Conservation (phyloP, 148 eudicot species). For the Amaranthus palmeri region DNA sequence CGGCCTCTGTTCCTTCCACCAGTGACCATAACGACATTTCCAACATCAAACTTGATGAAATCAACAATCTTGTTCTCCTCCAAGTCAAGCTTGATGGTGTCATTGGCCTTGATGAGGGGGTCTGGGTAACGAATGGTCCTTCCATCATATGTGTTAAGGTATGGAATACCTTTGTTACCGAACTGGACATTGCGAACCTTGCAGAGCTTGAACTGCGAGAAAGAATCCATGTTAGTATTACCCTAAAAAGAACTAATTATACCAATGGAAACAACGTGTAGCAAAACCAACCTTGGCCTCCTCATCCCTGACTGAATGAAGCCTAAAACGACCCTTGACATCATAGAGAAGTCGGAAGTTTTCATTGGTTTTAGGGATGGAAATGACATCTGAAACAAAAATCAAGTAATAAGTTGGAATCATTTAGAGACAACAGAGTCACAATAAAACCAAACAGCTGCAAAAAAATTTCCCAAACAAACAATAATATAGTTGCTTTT, state of each 20-base stretch:
- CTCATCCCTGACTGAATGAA: not conserved
- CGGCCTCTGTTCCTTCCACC: constrained; percentile 63
- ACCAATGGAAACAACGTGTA: too few relatives aligned
- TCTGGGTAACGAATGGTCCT: constrained; percentile 55
- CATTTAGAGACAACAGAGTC: too few relatives aligned
- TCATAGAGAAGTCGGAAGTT: not conserved
- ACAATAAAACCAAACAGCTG: too few relatives aligned
- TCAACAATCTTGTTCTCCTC: constrained; percentile 45
- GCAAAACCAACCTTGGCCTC: not conserved
- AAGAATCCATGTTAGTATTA: not conserved
- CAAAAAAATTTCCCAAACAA: too few relatives aligned
- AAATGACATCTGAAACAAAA: not conserved
- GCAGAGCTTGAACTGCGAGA: constrained; percentile 53
- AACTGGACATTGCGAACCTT: constrained; percentile 53
- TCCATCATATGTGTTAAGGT: constrained; percentile 57
- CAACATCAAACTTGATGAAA: constrained; percentile 53
- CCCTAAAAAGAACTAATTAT: not conserved
- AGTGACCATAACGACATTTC: constrained; percentile 56
- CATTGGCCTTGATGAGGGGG: constrained; percentile 52
- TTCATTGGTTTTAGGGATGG: not conserved
- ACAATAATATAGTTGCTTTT: too few relatives aligned
- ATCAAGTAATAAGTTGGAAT: too few relatives aligned
- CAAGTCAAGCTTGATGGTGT: constrained; percentile 49
- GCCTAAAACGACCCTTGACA: constrained; percentile 5
- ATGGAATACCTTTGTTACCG: constrained; percentile 53